Conservation (phyloP, 352 stramenopile species). For the Phytopythium chamaehyphon region DNA sequence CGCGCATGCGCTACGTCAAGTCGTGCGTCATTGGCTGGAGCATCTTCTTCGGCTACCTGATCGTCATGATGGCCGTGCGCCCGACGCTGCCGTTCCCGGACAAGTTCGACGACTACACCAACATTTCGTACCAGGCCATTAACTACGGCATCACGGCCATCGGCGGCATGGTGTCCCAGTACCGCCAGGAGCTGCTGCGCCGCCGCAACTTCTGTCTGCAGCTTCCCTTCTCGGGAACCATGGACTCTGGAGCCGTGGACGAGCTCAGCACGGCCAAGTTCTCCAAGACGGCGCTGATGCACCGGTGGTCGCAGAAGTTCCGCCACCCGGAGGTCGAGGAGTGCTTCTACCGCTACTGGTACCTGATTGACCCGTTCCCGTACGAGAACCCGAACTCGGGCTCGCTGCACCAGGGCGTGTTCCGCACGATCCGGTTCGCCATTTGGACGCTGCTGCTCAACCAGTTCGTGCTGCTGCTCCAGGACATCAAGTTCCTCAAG, state of each 20-base stretch:
- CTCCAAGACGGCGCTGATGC: slow-evolving; percentile 61
- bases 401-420: slow-evolving; percentile 66
- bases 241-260: slow-evolving; percentile 51
- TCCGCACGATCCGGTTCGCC: slow-evolving; percentile 73
- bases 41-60: slow-evolving; percentile 67
- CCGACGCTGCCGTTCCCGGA: slow-evolving; percentile 24
- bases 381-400: slow-evolving; percentile 82
- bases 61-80: slow-evolving; percentile 51
- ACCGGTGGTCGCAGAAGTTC: slow-evolving; percentile 66
- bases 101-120: slow-evolving; percentile 60
- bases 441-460: slow-evolving; percentile 64
- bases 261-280: slow-evolving; percentile 75
- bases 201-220: slow-evolving; percentile 76
- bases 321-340: slow-evolving; percentile 70
- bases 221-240: slow-evolving; percentile 66
- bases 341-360: slow-evolving; percentile 81
- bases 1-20: slow-evolving; percentile 73
- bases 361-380: slow-evolving; percentile 82
- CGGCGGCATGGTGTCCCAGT: slow-evolving; percentile 81
- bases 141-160: slow-evolving; percentile 82
- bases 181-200: slow-evolving; percentile 71
- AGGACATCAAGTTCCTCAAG: slow-evolving; percentile 79
- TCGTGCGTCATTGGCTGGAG: slow-evolving; percentile 65
- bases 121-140: slow-evolving; percentile 79
- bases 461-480: slow-evolving; percentile 66